These are phyloP conservation scores for Diospyros kaki DNA, from an alignment of 148 eudicot genomes.

Conservation along the genomic window DNA sequence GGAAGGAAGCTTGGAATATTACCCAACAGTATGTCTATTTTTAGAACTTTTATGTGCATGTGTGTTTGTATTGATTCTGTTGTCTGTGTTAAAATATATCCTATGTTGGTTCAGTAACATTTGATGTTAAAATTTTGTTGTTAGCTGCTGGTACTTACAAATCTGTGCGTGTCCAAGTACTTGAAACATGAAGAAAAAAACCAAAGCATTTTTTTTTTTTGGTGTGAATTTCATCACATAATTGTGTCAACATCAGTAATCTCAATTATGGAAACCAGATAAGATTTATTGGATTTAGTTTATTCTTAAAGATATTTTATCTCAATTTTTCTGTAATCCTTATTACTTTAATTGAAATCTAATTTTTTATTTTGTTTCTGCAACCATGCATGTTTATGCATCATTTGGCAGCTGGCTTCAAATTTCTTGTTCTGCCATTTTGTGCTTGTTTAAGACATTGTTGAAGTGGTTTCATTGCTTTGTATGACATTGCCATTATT, in stretches of 20 bases:
- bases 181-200: neutral
- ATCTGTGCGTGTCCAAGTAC: neutral
- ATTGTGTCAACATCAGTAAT: neutral
- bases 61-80: neutral
- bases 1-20: conserved; percentile 84
- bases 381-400: neutral
- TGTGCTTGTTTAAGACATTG: neutral
- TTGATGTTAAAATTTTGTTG: neutral
- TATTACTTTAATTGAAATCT: neutral
- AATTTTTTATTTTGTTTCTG: neutral
- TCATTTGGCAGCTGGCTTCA: neutral
- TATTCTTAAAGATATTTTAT: neutral
- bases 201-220: neutral
- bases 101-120: neutral
- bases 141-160: too few species aligned
- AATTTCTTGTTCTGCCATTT: neutral
- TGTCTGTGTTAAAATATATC: neutral
- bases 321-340: too few species aligned
- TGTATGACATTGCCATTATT: neutral
- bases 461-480: neutral
- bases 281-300: neutral
- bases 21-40: conserved; percentile 55
- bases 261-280: neutral
- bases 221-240: neutral
- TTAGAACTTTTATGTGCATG: neutral